phyloP scores from a whole-genome alignment of 2,329 filamentous ascomycete genomes.

The Falciphora oryzae region DNA sequence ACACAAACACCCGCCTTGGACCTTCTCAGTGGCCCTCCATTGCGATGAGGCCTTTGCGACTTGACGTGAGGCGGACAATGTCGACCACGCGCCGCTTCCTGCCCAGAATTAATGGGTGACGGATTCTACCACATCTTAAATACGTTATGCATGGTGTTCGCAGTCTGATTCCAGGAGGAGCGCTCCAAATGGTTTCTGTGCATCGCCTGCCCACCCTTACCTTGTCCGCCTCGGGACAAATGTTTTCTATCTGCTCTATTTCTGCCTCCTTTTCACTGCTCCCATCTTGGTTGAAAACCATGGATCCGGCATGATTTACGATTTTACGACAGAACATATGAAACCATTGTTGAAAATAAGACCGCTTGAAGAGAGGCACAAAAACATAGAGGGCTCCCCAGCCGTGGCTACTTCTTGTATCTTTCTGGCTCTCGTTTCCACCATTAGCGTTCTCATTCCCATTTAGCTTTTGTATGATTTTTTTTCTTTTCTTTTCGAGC shows the following conservation, averaged over 20 bases:
- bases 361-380: background rate
- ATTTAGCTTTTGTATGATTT: background rate
- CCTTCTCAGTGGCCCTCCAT: background rate
- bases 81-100: background rate
- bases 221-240: background rate
- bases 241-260: background rate
- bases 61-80: background rate
- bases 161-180: background rate
- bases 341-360: background rate
- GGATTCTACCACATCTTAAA: background rate
- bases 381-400: background rate
- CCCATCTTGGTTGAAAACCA: background rate
- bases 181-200: background rate
- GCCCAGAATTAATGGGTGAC: background rate
- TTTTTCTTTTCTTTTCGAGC: background rate
- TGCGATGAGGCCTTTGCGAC: background rate
- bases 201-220: background rate
- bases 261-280: background rate
- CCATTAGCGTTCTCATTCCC: background rate
- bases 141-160: background rate
- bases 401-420: background rate
- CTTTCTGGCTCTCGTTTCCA: background rate
- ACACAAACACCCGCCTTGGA: too few relatives aligned
- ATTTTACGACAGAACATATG: background rate
- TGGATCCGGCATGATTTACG: background rate